phyloP scores from a whole-genome alignment of 257 asterid species.

The Solanum raphanifolium region DNA sequence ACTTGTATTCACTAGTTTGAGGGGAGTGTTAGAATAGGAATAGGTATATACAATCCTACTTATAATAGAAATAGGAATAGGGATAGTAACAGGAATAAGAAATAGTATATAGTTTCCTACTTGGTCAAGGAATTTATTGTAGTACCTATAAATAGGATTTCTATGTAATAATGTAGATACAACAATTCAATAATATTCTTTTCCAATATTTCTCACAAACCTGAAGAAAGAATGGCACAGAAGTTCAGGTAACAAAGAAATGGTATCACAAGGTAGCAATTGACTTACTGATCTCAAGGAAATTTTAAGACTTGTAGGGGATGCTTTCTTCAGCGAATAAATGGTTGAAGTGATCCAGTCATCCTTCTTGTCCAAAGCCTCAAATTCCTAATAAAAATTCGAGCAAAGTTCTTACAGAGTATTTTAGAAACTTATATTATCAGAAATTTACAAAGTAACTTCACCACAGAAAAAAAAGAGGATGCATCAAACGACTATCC shows the following conservation, averaged over 20 bases:
- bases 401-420: background rate
- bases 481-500: background rate
- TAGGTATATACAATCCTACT: too few species aligned
- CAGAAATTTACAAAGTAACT: background rate
- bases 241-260: too few species aligned
- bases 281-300: constrained; percentile 69
- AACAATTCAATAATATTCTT: background rate
- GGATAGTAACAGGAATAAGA: too few species aligned
- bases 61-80: too few species aligned
- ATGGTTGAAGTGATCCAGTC: constrained; percentile 64
- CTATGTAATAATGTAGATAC: background rate
- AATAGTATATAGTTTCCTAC: too few species aligned
- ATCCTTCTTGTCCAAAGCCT: constrained; percentile 33
- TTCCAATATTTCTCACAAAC: too few species aligned
- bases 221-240: too few species aligned
- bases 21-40: too few species aligned
- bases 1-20: too few species aligned
- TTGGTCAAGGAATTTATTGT: too few species aligned
- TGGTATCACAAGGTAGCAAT: background rate
- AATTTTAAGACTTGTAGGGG: constrained; percentile 87
- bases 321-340: constrained; percentile 61
- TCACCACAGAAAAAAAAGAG: background rate
- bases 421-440: background rate
- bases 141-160: too few species aligned
- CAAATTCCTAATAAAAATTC: constrained; percentile 41